Conservation (phyloP, 2,329 filamentous ascomycete genomes). For the Penicillium sp. region DNA sequence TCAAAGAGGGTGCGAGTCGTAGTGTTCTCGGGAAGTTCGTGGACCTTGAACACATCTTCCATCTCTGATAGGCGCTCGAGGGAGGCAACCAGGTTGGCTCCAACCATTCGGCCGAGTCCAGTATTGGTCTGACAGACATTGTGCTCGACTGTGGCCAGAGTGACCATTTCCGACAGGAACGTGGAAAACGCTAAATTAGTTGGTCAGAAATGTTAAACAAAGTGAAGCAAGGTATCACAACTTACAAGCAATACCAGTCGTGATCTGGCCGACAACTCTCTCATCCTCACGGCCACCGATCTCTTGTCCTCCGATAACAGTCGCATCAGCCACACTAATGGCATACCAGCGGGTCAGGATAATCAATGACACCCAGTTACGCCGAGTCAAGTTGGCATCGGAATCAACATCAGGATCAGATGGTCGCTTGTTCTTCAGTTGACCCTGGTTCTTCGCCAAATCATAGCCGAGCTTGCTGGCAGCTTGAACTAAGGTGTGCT, state of each 20-base stretch:
- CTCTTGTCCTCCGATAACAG: slow-evolving; percentile 38
- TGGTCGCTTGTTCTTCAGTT: slow-evolving; percentile 36
- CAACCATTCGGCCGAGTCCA: slow-evolving; percentile 38
- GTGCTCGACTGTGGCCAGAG: slow-evolving; percentile 34
- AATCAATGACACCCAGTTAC: slow-evolving; percentile 41
- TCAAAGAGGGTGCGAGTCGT: slow-evolving; percentile 32
- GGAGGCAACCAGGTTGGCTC: slow-evolving; percentile 36
- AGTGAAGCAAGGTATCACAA: slow-evolving; percentile 1
- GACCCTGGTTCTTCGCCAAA: slow-evolving; percentile 40
- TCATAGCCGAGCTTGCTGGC: slow-evolving; percentile 40
- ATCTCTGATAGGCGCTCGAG: slow-evolving; percentile 41
- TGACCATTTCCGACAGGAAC: slow-evolving; percentile 37
- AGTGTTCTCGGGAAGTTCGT: slow-evolving; percentile 27
- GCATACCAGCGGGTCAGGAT: slow-evolving; percentile 45
- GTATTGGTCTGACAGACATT: slow-evolving; percentile 39
- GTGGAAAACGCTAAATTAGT: slow-evolving; percentile 34
- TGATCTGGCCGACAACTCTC: slow-evolving; percentile 36
- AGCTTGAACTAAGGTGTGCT: slow-evolving; percentile 41
- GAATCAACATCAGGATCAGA: slow-evolving; percentile 41
- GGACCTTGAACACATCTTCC: slow-evolving; percentile 33
- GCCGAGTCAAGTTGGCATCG: slow-evolving; percentile 41
- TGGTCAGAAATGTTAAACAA: neutral
- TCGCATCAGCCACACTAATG: slow-evolving; percentile 42
- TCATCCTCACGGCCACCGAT: slow-evolving; percentile 42
- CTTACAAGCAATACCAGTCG: slow-evolving; percentile 41